These are phyloP conservation scores for Heliosperma pusillum DNA, from an alignment of 148 eudicot genomes.

Conservation along the genomic window DNA sequence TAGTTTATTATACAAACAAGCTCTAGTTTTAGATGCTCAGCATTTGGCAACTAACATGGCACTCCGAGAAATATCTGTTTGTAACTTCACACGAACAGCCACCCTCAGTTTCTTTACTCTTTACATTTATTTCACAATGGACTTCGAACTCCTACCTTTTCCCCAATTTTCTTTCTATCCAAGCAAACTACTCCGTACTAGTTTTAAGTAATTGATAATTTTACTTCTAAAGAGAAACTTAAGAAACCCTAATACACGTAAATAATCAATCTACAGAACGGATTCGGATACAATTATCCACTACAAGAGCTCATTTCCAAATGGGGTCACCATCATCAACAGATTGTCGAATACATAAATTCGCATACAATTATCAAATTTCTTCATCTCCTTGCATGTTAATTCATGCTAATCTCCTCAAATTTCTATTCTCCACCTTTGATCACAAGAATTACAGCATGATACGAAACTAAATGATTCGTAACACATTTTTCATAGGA, in stretches of 20 bases:
- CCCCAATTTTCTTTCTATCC: constrained; percentile 1
- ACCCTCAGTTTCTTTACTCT: background rate
- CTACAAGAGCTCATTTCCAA: background rate
- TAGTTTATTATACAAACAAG: background rate
- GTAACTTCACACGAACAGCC: constrained; percentile 1
- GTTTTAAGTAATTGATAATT: background rate
- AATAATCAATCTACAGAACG: background rate
- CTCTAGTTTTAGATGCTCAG: background rate
- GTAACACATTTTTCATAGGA: background rate
- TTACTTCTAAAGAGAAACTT: background rate
- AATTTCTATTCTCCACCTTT: background rate
- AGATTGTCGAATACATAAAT: background rate
- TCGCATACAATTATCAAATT: background rate
- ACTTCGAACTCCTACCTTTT: background rate
- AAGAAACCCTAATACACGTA: background rate
- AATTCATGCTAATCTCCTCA: background rate
- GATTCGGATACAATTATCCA: background rate
- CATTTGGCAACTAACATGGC: background rate
- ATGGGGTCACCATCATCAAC: background rate
- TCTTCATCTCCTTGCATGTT: background rate
- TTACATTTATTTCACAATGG: background rate
- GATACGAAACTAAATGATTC: background rate
- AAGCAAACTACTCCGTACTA: background rate
- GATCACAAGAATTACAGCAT: background rate
- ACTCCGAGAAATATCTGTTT: background rate